Evolutionary conservation across 192 early-diverging fungal species (phyloP), one percentile per base, ranked within the genome.

Genomic region (Rhizophlyctis rosea): DNA sequence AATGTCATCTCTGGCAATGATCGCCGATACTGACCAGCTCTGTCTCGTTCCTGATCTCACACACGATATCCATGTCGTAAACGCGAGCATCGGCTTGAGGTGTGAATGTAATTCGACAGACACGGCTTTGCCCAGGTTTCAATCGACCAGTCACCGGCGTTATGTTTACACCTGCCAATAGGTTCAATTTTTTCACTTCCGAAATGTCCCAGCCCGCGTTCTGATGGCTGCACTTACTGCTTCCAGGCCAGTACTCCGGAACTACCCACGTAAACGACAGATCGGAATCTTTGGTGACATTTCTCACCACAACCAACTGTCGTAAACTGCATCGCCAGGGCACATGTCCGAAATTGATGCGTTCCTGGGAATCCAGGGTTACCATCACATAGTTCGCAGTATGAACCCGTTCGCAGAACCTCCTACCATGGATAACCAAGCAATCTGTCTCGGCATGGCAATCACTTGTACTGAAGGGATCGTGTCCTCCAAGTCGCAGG

Each of bases 311-410:
- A 7, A 79, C 39, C 7, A 84, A 35, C 21, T 79, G 57, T 14
- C 80, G 59, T 13, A 73, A 35, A 23, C 73, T 35, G 3, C 59
- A 33, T 33, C 78, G 59, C 14, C 78, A 25, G 1, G 79, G 82
- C 3, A 84, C 57, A 61, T 75, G 59, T 27, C 82, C 80, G 68
- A 80, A 81, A 47, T 74, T 73, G 11, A 84, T 65, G 34, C 79
- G 71, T 56, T 84, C 82, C 63, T 72, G 35, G 11, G 55, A 35
- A 64, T 53, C 39, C 4, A 7, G 31, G 32, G 27, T 60, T n/a
- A n/a, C 25, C 48, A 3, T 55, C 28, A 56, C 57, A 30, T 63
- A 18, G n/a, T n/a, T n/a, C n/a, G n/a, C n/a, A n/a, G n/a, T n/a
- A n/a, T n/a, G n/a, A n/a, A n/a, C n/a, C n/a, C n/a, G n/a, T n/a